Evolutionary conservation across 805 yeast genomes (phyloP), one percentile per base, ranked within the genome.

Genomic region (Starmerella stigmatis): DNA sequence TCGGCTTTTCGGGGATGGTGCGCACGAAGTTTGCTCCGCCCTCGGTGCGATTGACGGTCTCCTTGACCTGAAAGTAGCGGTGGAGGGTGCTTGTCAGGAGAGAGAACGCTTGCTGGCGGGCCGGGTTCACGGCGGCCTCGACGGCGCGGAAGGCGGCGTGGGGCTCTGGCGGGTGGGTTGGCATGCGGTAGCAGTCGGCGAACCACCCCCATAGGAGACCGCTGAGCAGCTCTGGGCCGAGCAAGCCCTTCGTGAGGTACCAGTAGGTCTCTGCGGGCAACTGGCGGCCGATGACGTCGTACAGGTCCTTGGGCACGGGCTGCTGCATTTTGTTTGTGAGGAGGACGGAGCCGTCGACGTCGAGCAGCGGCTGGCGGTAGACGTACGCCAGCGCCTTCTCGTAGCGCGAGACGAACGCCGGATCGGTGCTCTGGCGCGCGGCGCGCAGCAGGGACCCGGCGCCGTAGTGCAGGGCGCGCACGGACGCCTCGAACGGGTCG

Each of bases 201-300:
- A 74, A 73, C 27, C 67, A 64, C 2, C 86, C 92, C 47, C 75
- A 75, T 1, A 80, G 70, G 16, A 88, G 68, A 0, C 86, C 75
- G 50, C 80, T 81, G 33, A 81, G 70, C 20, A 84, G 61, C 46
- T 76, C 78, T 5, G 79, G 64, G 7, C 79, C 74, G 11, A 81
- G 65, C 20, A 88, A 60, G 1, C 96, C 97, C 47, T 81, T 62
- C 1, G 94, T 80, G 58, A 76, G 76, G 62, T 86, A 92, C 60
- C 80, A 86, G 57, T 76, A 80, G 33, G 81, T 70, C 63, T 88
- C 97, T 44, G 85, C 82, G 2, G 96, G 94, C 42, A 92, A 68
- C 58, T 88, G 75, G 61, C 82, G 85, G 9, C 94, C 86, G 40
- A 92, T 71, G 38, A 86, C 74, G 37, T 79, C 86, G 60, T 84